A percentile compares a stretch with the other conserved stretches of the same genome.
These are phyloP conservation scores for Aplosporella prunicola DNA, from an alignment of 2,329 filamentous ascomycete species.

Conservation along the genomic window DNA sequence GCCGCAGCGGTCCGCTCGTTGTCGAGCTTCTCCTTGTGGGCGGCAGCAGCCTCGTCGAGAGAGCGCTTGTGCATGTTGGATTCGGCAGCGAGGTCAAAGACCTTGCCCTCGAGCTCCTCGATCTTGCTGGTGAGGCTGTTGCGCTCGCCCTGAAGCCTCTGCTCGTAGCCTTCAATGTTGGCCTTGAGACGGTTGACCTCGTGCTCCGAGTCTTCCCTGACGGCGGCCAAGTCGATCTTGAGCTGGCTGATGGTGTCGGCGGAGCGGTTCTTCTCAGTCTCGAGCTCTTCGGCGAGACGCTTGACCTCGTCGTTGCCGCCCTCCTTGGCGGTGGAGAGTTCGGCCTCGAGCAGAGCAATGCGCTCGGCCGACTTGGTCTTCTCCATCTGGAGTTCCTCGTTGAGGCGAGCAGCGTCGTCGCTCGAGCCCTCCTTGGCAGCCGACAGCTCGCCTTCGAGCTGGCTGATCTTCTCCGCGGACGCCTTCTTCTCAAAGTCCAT, in stretches of 20 bases:
- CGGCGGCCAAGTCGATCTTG: neutral
- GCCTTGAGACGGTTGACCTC: slow-evolving; percentile 4
- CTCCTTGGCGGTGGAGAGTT: slow-evolving; percentile 1
- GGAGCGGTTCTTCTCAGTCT: slow-evolving; percentile 3
- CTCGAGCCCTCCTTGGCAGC: slow-evolving; percentile 3
- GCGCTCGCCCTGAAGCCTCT: slow-evolving; percentile 3
- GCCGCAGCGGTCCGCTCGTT: slow-evolving; percentile 3
- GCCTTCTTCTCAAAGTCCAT: slow-evolving; percentile 2
- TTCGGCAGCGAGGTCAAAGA: neutral
- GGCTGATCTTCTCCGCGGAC: slow-evolving; percentile 7
- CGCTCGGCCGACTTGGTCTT: slow-evolving; percentile 5
- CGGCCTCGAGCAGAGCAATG: slow-evolving; percentile 3
- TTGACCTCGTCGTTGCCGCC: slow-evolving; percentile 1
- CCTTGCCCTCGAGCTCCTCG: slow-evolving; percentile 3
- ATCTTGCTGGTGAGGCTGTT: slow-evolving; percentile 5
- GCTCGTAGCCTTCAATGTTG: slow-evolving; percentile 7
- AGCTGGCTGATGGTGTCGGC: slow-evolving; percentile 8
- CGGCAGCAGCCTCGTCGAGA: neutral
- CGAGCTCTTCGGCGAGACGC: slow-evolving; percentile 5
- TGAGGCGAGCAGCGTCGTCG: slow-evolving; percentile 2
- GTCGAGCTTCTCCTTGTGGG: slow-evolving; percentile 7
- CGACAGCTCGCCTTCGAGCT: slow-evolving; percentile 7
- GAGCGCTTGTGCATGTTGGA: too few relatives aligned
- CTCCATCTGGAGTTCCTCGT: slow-evolving; percentile 2
- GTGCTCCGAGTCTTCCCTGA: neutral